Evolutionary conservation across 179 eudicot genomes (phyloP), one percentile per base, ranked within the genome.

Genomic region (Actinidia arguta): DNA sequence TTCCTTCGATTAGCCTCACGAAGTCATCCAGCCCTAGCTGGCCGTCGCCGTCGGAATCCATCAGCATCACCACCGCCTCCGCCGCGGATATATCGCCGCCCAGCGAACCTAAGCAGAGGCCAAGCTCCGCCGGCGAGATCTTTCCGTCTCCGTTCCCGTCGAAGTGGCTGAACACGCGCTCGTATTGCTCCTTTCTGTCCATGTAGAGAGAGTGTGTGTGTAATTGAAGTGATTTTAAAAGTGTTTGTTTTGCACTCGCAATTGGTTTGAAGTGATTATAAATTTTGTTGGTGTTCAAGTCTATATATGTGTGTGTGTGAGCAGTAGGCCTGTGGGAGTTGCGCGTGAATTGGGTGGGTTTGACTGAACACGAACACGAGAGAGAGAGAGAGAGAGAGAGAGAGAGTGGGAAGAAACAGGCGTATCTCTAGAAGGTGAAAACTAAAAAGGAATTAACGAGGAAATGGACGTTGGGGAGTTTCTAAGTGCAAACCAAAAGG

Each of bases 21-120:
- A 92, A 90, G 6, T 93, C 97, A 36, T 85, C 88, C 58, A 89
- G 42, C 42, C 89, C 81, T 82, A 93, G 24, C 59, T 82, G 12
- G 4, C 95, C 95, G 22, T 93, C 97, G 0, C 92, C 88, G 51
- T 92, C 95, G 11, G 92, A 87, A 81, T 92, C 97, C 48, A 89
- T 83, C 58, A 85, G 56, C 48, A 54, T 79, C 27, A 92, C 92
- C 48, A 86, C 92, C n/a, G 85, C 86, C 72, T 92, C 92, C 80
- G 75, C 87, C 47, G 61, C 58, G 22, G 92, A 72, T 42, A 92
- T 61, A 54, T 86, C 89, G 0, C 83, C 80, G 8, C 90, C 91
- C 0, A 92, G 82, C 4, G 86, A 77, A 3, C 72, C 86, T 8
- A 92, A 69, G 31, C 90, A 88, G 9, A 64, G 75, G 59, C 63